Evolutionary conservation across 768 basidiomycete genomes (phyloP).

Genomic region (Leccinum fibrillosum): DNA sequence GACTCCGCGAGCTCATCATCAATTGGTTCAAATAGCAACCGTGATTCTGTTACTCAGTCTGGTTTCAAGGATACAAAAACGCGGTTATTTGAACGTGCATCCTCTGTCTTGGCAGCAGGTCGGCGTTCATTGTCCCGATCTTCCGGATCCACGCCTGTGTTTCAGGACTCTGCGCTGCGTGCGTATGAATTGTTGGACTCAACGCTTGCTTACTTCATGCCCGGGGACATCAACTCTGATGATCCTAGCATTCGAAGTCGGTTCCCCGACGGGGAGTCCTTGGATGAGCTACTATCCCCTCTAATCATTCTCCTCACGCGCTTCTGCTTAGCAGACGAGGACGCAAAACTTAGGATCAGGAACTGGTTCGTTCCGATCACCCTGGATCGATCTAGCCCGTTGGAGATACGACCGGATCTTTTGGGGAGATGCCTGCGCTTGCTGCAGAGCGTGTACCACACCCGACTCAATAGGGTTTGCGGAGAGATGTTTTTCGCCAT

Average conservation of each 20-base stretch:
- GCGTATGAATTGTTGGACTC: conserved; percentile 67
- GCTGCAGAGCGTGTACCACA: conserved; percentile 69
- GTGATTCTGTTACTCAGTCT: background rate
- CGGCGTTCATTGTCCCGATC: conserved; percentile 42
- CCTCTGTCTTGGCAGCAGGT: conserved; percentile 28
- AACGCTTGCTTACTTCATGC: conserved; percentile 60
- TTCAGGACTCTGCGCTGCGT: conserved; percentile 54
- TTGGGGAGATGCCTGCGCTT: conserved; percentile 81
- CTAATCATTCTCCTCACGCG: conserved; percentile 72
- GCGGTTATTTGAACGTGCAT: conserved; percentile 26
- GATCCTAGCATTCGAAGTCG: conserved; percentile 54
- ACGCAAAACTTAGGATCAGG: conserved; percentile 51
- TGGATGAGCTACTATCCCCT: conserved; percentile 80
- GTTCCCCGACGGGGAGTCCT: conserved; percentile 40
- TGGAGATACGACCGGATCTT: conserved; percentile 71
- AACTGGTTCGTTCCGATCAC: conserved; percentile 73
- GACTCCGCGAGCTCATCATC: conserved; percentile 38
- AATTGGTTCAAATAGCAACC: conserved; percentile 8
- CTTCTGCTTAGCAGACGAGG: conserved; percentile 63
- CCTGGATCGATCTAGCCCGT: conserved; percentile 72
- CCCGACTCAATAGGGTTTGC: conserved; percentile 66
- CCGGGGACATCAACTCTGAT: conserved; percentile 61
- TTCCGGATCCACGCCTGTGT: conserved; percentile 36
- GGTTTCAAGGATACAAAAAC: conserved; percentile 22
- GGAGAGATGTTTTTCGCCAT: conserved; percentile 88